Base-by-base conservation (phyloP, 345 rosid species). In the Excoecaria agallocha region DNA sequence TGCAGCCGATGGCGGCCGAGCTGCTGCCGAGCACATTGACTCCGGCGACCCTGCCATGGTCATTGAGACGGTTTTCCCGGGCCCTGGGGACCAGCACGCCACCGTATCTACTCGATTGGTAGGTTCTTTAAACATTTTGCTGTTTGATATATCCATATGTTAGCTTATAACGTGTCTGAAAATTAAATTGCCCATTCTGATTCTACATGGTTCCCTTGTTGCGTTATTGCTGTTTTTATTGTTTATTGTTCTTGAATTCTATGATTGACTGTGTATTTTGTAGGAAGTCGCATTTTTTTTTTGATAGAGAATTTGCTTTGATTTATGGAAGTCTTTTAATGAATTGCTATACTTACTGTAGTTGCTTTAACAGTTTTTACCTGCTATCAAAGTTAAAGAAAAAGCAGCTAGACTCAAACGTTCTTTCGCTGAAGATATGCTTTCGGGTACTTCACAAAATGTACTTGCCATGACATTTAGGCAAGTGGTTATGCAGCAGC, bases 381-480 rank as follows among this genome's bases (percentile, higher is more conserved):
- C 97, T 0, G 85, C 97, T n/a, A 74, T 79, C 76, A 89, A 88
- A 81, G 95, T 94, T 48, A 82, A 85, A 78, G 92, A 91, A 74
- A 92, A 86, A 82, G 97, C 98, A 7, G 66, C 60, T 6, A 86
- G 70, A 78, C 82, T 94, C 1, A 80, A 70, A 74, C 81, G 76
- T 20, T 79, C 90, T 59, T 45, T 88, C 45, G 51, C 79, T 3
- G 76, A 84, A 73, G 93, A 89, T 78, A 58, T 88, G 76, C 76
- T 87, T 8, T 61, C 58, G 0, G 85, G 84, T 61, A 77, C 82
- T 37, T 56, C 84, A 0, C 74, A 75, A 52, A 90, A 88, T 81
- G 87, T 94, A 79, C 93, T 94, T 66, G 93, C 97, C 4, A 87
- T 91, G 93, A 94, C 97, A 8, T 92, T 92, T 75, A 87, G 93